Percentiles rank a stretch among this genome's conserved stretches.
These are phyloP conservation scores for Cryphonectria nitschkei DNA, from an alignment of 2,329 filamentous ascomycete species.

Conservation along the genomic window DNA sequence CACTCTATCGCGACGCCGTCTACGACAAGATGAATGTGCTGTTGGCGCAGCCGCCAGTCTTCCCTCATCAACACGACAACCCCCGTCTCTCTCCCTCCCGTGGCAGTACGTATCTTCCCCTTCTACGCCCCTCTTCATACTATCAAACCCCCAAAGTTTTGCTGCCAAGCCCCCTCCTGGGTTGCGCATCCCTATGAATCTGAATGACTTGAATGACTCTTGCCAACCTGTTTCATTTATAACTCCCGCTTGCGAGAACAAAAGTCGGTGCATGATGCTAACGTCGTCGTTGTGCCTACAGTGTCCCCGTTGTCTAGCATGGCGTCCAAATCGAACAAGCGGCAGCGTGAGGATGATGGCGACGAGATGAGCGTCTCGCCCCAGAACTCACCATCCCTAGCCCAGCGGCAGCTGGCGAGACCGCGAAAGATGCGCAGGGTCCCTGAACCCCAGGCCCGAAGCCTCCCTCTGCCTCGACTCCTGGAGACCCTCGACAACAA, in stretches of 20 bases:
- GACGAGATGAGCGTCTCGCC: slow-evolving; percentile 94
- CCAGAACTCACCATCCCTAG: slow-evolving; percentile 75
- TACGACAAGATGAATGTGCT: slow-evolving; percentile 61
- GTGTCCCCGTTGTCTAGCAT: slow-evolving; percentile 58
- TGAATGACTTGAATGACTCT: slow-evolving; percentile 18
- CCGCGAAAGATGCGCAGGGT: slow-evolving; percentile 67
- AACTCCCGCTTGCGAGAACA: background rate
- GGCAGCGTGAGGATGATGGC: slow-evolving; percentile 84
- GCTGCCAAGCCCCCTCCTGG: background rate
- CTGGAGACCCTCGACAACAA: slow-evolving; percentile 89
- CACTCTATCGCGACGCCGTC: slow-evolving; percentile 11
- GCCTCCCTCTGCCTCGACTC: slow-evolving; percentile 66
- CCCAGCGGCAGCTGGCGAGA: slow-evolving; percentile 68
- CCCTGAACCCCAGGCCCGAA: slow-evolving; percentile 37
- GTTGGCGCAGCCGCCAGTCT: slow-evolving; percentile 62
- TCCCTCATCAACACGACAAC: slow-evolving; percentile 62
- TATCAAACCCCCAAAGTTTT: background rate
- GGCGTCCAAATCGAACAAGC: slow-evolving; percentile 62
- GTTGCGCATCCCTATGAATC: background rate
- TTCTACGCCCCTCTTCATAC: slow-evolving; percentile 13
- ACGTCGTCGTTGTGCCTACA: slow-evolving; percentile 34
- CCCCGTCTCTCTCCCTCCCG: slow-evolving; percentile 58
- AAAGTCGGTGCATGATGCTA: slow-evolving; percentile 11
- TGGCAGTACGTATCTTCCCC: slow-evolving; percentile 51
- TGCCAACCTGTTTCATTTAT: background rate